phyloP scores from a whole-genome alignment of 345 rosid genomes.

The Arabidopsis arenosa region DNA sequence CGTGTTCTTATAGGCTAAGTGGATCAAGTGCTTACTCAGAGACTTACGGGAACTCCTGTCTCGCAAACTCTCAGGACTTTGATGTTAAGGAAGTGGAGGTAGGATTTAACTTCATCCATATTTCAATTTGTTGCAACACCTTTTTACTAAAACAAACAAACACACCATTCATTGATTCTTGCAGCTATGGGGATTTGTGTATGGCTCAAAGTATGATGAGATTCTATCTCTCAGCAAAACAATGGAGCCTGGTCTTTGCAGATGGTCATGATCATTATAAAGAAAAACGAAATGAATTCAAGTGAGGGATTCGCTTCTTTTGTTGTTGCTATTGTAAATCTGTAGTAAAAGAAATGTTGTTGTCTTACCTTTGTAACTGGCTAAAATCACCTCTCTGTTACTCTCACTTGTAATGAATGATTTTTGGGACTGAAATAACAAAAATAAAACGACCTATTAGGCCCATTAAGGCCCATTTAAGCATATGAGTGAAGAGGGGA shows the following conservation, averaged over 20 bases:
- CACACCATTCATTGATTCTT: neutral
- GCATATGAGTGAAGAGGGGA: neutral
- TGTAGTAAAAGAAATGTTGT: slow-evolving; percentile 8
- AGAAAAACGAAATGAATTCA: neutral
- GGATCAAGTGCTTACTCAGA: slow-evolving; percentile 96
- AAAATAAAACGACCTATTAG: neutral
- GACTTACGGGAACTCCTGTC: slow-evolving; percentile 93
- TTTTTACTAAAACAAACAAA: neutral
- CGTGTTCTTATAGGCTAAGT: slow-evolving; percentile 53
- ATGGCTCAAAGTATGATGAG: slow-evolving; percentile 87
- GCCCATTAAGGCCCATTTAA: slow-evolving; percentile 31
- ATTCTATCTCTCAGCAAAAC: slow-evolving; percentile 68
- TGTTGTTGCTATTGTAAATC: slow-evolving; percentile 18
- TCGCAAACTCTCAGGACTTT: slow-evolving; percentile 77
- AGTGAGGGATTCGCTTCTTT: neutral
- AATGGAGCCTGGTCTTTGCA: slow-evolving; percentile 75
- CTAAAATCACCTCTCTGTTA: slow-evolving; percentile 1
- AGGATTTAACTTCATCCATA: slow-evolving; percentile 30
- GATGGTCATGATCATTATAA: slow-evolving; percentile 57
- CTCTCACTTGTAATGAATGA: slow-evolving; percentile 22
- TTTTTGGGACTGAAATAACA: slow-evolving; percentile 9
- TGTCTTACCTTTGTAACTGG: slow-evolving; percentile 22
- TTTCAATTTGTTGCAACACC: neutral
- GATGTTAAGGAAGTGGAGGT: slow-evolving; percentile 96
- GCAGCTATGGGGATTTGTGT: slow-evolving; percentile 95